Conservation (phyloP, 306 rosid genomes). For the Chamaecrista fasciculata region DNA sequence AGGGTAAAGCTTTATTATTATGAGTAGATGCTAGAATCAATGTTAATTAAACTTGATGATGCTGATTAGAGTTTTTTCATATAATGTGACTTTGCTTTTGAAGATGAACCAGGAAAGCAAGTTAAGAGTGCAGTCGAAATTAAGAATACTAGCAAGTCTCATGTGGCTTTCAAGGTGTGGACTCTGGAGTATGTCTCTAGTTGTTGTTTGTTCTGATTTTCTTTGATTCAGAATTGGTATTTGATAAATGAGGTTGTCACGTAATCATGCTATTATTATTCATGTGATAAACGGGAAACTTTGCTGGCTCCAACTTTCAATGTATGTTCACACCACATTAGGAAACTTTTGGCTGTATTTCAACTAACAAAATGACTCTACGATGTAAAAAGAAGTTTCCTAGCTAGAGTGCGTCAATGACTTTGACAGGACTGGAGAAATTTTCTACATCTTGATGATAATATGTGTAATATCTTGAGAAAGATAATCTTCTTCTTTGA, state of each 20-base stretch:
- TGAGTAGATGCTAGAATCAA: background rate
- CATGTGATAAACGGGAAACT: background rate
- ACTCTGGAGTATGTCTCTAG: constrained; percentile 22
- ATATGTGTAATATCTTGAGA: background rate
- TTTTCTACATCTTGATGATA: background rate
- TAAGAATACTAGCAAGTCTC: constrained; percentile 74
- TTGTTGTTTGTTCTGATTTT: background rate
- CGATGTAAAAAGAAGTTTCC: background rate
- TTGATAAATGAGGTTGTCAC: constrained; percentile 5
- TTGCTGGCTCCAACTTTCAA: constrained; percentile 1
- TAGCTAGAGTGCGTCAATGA: constrained; percentile 5
- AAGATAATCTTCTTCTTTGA: constrained; percentile 17
- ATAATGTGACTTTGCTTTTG: constrained; percentile 36
- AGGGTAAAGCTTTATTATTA: background rate
- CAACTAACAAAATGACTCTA: background rate
- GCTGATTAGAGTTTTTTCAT: constrained; percentile 28
- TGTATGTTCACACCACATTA: constrained; percentile 4
- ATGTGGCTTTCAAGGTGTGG: constrained; percentile 85
- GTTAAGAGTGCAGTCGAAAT: constrained; percentile 80
- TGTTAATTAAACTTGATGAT: background rate
- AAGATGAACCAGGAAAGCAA: constrained; percentile 95
- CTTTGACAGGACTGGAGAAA: constrained; percentile 25
- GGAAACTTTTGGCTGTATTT: constrained; percentile 19
- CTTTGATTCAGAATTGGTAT: background rate
- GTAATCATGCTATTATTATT: background rate